Percentiles rank a stretch among this genome's conserved stretches.
Conservation (phyloP, 23 red algal genomes). For the Pyropia yezoensis region DNA sequence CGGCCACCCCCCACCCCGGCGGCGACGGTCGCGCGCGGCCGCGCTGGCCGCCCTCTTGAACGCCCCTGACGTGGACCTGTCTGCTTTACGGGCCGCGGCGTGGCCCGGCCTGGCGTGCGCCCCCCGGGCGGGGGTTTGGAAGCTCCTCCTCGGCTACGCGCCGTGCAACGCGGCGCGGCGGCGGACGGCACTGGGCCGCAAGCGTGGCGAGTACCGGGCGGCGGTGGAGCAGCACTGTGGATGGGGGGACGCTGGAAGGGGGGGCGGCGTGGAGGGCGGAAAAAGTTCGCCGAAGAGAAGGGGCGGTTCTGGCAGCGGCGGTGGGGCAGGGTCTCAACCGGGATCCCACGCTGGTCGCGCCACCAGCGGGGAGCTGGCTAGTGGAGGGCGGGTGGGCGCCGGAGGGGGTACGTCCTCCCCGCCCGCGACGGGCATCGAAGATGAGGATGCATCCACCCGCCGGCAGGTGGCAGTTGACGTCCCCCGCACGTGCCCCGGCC, state of each 20-base stretch:
- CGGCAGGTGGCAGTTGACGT: constrained; percentile 87
- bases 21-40: too few relatives aligned
- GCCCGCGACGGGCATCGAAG: constrained; percentile 1
- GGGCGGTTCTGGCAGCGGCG: too few relatives aligned
- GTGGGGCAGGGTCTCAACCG: too few relatives aligned
- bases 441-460: constrained; percentile 19
- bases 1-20: too few relatives aligned
- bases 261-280: not conserved
- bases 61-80: constrained; percentile 1
- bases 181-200: constrained; percentile 33
- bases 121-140: constrained; percentile 65
- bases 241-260: too few relatives aligned
- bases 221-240: constrained; percentile 56
- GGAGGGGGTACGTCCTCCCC: not conserved
- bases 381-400: not conserved
- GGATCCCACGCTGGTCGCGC: too few relatives aligned
- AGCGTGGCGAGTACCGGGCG: constrained; percentile 61
- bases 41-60: not conserved
- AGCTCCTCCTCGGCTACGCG: constrained; percentile 72
- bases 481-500: constrained; percentile 64
- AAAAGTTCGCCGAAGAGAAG: too few relatives aligned
- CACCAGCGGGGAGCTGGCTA: too few relatives aligned
- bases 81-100: constrained; percentile 22
- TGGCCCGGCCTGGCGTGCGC: constrained; percentile 61
- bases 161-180: constrained; percentile 37